phyloP scores from a whole-genome alignment of 164 flowering plant genomes.

The Malania oleifera region DNA sequence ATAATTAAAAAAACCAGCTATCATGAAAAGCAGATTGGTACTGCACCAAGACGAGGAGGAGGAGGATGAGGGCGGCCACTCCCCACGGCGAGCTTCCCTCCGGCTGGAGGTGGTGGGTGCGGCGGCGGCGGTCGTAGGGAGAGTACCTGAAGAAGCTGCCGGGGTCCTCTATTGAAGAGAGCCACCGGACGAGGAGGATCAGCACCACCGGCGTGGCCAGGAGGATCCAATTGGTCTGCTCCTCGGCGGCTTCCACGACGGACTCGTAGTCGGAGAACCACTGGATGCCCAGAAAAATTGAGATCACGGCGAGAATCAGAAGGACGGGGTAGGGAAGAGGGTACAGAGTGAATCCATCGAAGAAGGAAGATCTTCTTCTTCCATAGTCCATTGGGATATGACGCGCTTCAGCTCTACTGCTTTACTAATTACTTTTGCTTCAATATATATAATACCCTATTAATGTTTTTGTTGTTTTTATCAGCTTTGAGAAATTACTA shows the following conservation, averaged over 20 bases:
- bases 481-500: too few relatives aligned
- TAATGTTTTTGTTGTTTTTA: too few relatives aligned
- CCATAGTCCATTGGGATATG: slow-evolving; percentile 14
- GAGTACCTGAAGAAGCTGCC: slow-evolving; percentile 28
- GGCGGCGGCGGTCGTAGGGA: slow-evolving; percentile 30
- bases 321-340: slow-evolving; percentile 86
- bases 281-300: slow-evolving; percentile 47
- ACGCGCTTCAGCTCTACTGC: too few relatives aligned
- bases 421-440: too few relatives aligned
- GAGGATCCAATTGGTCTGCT: slow-evolving; percentile 45
- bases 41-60: slow-evolving; percentile 59
- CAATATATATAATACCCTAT: too few relatives aligned
- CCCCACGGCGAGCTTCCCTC: slow-evolving; percentile 70
- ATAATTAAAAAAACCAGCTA: slow-evolving; percentile 43
- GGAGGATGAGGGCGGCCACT: slow-evolving; percentile 56
- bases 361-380: slow-evolving; percentile 34
- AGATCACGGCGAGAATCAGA: slow-evolving; percentile 47
- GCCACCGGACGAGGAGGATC: slow-evolving; percentile 42
- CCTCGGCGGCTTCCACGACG: slow-evolving; percentile 42
- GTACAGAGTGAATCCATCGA: slow-evolving; percentile 47
- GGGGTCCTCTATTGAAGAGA: slow-evolving; percentile 48
- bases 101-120: slow-evolving; percentile 22
- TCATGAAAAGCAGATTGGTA: slow-evolving; percentile 62
- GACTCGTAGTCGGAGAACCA: slow-evolving; percentile 47
- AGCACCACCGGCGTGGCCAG: slow-evolving; percentile 50